Evolutionary conservation across 2,329 filamentous ascomycete genomes (phyloP).

Genomic region (Eutypella sp.): DNA sequence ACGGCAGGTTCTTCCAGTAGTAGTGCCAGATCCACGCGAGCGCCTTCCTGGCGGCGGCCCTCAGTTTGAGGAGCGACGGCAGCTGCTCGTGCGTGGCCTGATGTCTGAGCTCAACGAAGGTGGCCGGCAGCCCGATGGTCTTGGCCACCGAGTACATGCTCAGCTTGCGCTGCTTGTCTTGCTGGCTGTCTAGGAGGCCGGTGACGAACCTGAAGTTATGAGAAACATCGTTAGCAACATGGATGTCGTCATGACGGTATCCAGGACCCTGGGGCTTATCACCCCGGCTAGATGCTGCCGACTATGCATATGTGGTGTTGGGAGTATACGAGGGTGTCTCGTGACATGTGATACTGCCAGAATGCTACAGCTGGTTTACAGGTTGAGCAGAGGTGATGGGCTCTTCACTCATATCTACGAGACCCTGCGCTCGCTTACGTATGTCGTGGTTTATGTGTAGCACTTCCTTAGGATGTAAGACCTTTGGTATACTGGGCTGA

Average conservation of each 20-base stretch:
- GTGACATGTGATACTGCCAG: too few species aligned
- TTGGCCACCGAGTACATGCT: constrained; percentile 70
- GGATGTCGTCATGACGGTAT: too few species aligned
- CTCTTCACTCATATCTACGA: too few species aligned
- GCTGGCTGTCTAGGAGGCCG: constrained; percentile 69
- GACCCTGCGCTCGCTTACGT: too few species aligned
- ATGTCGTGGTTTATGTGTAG: too few species aligned
- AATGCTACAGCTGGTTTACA: too few species aligned
- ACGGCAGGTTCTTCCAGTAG: constrained; percentile 64
- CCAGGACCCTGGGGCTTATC: neutral
- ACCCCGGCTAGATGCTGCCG: too few species aligned
- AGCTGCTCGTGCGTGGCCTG: constrained; percentile 87
- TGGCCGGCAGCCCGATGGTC: constrained; percentile 63
- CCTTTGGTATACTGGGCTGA: too few species aligned
- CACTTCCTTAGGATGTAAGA: too few species aligned
- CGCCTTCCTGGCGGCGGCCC: constrained; percentile 63
- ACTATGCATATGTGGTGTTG: too few species aligned
- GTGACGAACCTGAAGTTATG: constrained; percentile 63
- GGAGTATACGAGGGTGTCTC: too few species aligned
- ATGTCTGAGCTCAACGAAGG: constrained; percentile 85
- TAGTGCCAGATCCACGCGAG: constrained; percentile 84
- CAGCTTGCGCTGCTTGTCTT: constrained; percentile 61
- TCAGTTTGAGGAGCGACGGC: constrained; percentile 68
- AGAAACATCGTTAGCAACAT: constrained; percentile 9
- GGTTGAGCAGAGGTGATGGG: too few species aligned